Evolutionary conservation across 345 rosid genomes (phyloP), one percentile per base, ranked within the genome.

Genomic region (Euphorbia tirucalli): DNA sequence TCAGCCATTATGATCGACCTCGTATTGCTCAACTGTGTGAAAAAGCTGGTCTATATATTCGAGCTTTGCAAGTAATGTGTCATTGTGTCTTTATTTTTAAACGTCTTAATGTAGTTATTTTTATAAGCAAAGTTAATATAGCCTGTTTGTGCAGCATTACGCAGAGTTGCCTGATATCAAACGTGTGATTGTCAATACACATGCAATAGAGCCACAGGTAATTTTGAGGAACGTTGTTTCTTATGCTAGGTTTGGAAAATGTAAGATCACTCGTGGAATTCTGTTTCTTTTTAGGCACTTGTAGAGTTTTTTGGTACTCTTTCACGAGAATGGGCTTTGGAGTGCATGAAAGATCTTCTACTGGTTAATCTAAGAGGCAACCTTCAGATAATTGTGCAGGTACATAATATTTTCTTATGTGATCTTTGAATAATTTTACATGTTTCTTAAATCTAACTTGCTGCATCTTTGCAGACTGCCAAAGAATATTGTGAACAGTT

Each of bases 161-260:
- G 66, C 92, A 3, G 99, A 96, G 83, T 77, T 96, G 78, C 93
- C 96, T 11, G 99, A 96, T 85, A 91, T 96, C 75, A 96, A 96
- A 77, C 98, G 99, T 85, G 96, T 96, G 28, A 96, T 96, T 39
- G 99, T 96, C 76, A 93, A 96, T 78, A 96, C 99, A 32, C 98
- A 96, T 89, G 99, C 96, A 43, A 96, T 96, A 76, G 99, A 96
- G 88, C 99, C 98, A 30, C 99, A 93, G 97, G 99, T 96, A 76
- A 41, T 72, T 13, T 27, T 63, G 63, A 64, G 21, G 49, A 64
- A 11, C 64, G 35, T 28, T 71, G 4, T 8, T 5, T 61, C 2
- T 21, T 31, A 44, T 49, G 39, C 43, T 61, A 22, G 58, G 55
- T 25, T 0, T 72, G 69, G 44, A 46, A 52, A 39, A 54, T 39